Conservation (phyloP, 2,329 filamentous ascomycete species). For the Cercospora sp. region DNA sequence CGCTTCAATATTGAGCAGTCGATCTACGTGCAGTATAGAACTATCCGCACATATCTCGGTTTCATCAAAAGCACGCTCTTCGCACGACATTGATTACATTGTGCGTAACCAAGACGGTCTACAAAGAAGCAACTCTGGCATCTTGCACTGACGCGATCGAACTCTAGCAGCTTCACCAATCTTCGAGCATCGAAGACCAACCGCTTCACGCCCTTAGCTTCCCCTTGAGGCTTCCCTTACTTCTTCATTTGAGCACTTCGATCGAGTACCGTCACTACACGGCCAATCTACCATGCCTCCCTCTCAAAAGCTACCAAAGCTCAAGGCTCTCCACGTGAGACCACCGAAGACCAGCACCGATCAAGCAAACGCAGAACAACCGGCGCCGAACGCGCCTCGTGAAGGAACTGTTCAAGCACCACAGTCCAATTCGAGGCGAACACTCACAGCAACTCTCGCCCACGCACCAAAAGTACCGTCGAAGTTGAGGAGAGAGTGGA, state of each 20-base stretch:
- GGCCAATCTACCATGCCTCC: not conserved
- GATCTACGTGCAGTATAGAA: not conserved
- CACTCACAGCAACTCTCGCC: not conserved
- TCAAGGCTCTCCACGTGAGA: not conserved
- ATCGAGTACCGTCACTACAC: not conserved
- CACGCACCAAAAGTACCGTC: not conserved
- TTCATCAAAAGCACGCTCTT: not conserved
- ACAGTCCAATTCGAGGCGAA: not conserved
- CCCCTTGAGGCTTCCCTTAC: not conserved
- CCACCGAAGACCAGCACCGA: not conserved
- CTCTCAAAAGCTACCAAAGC: not conserved
- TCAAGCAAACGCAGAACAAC: not conserved
- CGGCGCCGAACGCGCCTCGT: not conserved
- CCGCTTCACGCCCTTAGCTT: not conserved
- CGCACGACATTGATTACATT: not conserved
- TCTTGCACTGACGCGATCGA: not conserved
- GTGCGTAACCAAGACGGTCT: too few species aligned
- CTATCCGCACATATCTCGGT: not conserved
- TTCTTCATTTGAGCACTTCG: not conserved
- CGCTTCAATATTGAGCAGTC: not conserved
- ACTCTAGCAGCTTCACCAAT: not conserved
- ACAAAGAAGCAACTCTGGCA: not conserved
- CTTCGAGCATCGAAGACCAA: not conserved
- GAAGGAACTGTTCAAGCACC: not conserved
- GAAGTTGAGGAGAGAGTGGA: not conserved